Evolutionary conservation across 768 basidiomycete genomes (phyloP), one percentile per base, ranked within the genome.

Genomic region (Naganishia onofrii): DNA sequence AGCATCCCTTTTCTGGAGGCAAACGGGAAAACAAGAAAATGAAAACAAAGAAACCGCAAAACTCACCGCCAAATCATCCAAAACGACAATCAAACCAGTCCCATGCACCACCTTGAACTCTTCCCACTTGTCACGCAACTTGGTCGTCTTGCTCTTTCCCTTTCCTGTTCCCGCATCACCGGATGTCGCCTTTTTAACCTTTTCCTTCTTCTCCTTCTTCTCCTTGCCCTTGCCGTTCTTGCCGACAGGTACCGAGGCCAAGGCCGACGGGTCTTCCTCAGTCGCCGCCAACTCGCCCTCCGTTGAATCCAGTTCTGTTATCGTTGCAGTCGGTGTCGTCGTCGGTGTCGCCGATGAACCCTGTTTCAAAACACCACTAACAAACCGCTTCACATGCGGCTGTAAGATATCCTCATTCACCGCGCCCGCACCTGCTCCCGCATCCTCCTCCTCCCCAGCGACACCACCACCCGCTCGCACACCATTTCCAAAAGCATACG

Each of bases 61-160:
- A 55, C 72, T 46, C 66, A 74, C 73, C 46, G 73, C 71, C 29
- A 74, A 56, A 46, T 74, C 73, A 6, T 69, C 69, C 21, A 74
- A 23, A 19, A 72, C 73, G 19, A 74, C 71, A 7, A 74, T 69
- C 38, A 57, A 44, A 19, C 71, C 73, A 3, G 71, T 31, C 44
- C 73, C 73, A 67, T 71, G 54, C 31, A 67, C 68, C 10, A 34
- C 60, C 57, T 74, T 66, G 26, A 72, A 31, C 26, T 55, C 53
- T n/a, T 64, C 58, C 67, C 69, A 36, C 56, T 53, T 56, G 31
- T 52, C 28, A n/a, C 69, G 56, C 28, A 74, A 29, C 64, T 63
- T 69, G 29, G 8, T 46, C 44, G 42, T 69, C 44, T 51, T 56
- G 19, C 56, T 34, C 34, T 58, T 29, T 7, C 52, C 46, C 52